Evolutionary conservation across 495 filamentous ascomycete genomes (phyloP).

Genomic region (Neurospora tetrasperma): DNA sequence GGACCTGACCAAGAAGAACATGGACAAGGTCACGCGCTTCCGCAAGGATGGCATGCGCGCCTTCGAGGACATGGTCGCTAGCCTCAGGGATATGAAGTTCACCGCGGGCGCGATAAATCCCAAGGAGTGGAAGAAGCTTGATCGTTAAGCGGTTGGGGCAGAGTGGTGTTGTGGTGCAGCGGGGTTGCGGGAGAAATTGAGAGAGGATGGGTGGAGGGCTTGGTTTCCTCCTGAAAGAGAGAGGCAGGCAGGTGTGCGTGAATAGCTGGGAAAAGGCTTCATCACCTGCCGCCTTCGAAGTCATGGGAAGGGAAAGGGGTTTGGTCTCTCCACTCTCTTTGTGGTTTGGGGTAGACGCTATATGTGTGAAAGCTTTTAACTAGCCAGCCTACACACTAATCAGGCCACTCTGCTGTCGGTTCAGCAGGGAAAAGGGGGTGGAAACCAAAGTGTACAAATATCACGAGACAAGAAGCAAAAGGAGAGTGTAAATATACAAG

Average conservation of each 20-base stretch:
- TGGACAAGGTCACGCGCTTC: constrained; percentile 75
- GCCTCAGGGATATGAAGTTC: constrained; percentile 36
- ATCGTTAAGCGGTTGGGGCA: not conserved
- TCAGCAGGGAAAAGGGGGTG: not conserved
- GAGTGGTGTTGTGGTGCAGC: not conserved
- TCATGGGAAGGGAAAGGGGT: not conserved
- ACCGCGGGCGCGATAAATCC: not conserved
- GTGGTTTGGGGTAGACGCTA: not conserved
- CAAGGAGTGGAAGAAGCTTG: not conserved
- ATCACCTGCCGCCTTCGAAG: not conserved
- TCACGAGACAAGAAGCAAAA: not conserved
- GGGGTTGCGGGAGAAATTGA: not conserved
- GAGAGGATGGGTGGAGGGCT: not conserved
- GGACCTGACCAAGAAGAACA: constrained; percentile 64
- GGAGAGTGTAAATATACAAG: not conserved
- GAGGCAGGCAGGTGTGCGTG: not conserved
- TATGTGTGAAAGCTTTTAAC: not conserved
- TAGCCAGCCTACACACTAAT: not conserved
- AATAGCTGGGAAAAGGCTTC: not conserved
- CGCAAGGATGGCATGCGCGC: constrained; percentile 53
- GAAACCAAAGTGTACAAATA: not conserved
- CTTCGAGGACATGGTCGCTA: constrained; percentile 61
- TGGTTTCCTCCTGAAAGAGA: not conserved
- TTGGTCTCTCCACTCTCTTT: not conserved
- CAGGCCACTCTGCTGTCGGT: not conserved